Evolutionary conservation across 148 eudicot species (phyloP).

Genomic region (Cornus kousa): DNA sequence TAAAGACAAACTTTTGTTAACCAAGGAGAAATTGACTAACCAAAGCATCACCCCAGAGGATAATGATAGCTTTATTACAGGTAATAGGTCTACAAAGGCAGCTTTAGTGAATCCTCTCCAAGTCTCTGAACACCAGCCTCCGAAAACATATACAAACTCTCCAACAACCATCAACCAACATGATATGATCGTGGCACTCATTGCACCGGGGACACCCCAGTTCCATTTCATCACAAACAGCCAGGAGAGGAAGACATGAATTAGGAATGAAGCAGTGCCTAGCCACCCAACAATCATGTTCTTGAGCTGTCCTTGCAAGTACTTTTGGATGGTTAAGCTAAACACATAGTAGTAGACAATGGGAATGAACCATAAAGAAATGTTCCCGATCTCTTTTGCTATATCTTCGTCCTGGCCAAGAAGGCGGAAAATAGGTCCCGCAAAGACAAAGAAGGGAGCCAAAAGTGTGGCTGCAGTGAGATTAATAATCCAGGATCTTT

Average conservation of each 20-base stretch:
- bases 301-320: slow-evolving; percentile 64
- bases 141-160: slow-evolving; percentile 47
- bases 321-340: slow-evolving; percentile 58
- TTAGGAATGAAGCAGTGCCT: slow-evolving; percentile 20
- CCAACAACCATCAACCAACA: slow-evolving; percentile 43
- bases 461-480: slow-evolving; percentile 36
- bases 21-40: slow-evolving; percentile 15
- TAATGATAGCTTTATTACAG: slow-evolving; percentile 53
- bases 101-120: slow-evolving; percentile 59
- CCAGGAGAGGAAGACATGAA: slow-evolving; percentile 58
- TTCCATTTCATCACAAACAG: slow-evolving; percentile 34
- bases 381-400: slow-evolving; percentile 32
- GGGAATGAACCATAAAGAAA: slow-evolving; percentile 66
- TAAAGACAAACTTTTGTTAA: background rate
- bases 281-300: slow-evolving; percentile 53
- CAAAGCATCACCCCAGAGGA: slow-evolving; percentile 68
- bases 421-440: slow-evolving; percentile 41
- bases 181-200: slow-evolving; percentile 45
- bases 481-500: slow-evolving; percentile 65
- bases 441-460: slow-evolving; percentile 50
- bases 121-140: slow-evolving; percentile 58
- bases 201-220: slow-evolving; percentile 50
- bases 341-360: slow-evolving; percentile 38
- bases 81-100: slow-evolving; percentile 50
- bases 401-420: slow-evolving; percentile 48